A percentile compares a stretch with the other conserved stretches of the same genome.
phyloP scores from a whole-genome alignment of 2,329 filamentous ascomycete genomes.

The Fusarium ramigenum region DNA sequence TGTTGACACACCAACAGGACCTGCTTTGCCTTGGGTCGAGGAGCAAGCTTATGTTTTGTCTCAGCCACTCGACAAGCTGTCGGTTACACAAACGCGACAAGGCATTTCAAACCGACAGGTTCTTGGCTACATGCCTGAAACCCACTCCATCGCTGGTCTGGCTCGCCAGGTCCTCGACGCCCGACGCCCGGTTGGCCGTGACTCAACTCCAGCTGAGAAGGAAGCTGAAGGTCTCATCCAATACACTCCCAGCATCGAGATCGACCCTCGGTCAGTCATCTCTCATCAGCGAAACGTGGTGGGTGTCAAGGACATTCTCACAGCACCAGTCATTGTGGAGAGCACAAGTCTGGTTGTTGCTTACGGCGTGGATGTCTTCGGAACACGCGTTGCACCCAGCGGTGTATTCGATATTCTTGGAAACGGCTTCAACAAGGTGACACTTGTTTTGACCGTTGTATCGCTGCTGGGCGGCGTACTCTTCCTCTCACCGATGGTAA shows the following conservation, averaged over 20 bases:
- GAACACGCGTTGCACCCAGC: constrained; percentile 86
- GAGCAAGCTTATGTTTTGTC: constrained; percentile 85
- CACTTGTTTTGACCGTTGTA: constrained; percentile 83
- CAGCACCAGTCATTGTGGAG: constrained; percentile 83
- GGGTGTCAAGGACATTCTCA: constrained; percentile 77
- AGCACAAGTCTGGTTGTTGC: constrained; percentile 92
- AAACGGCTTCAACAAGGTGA: constrained; percentile 91
- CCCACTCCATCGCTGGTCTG: constrained; percentile 80
- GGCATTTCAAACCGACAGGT: constrained; percentile 88
- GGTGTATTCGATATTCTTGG: constrained; percentile 91
- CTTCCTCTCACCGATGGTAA: constrained; percentile 85
- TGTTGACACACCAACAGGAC: constrained; percentile 62
- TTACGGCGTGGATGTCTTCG: constrained; percentile 89
- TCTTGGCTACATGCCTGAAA: constrained; percentile 78
- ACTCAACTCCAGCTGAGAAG: constrained; percentile 79
- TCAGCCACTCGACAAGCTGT: constrained; percentile 79
- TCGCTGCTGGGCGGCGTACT: constrained; percentile 81
- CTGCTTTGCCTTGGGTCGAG: constrained; percentile 76
- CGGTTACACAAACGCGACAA: constrained; percentile 89
- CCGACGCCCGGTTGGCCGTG: constrained; percentile 84
- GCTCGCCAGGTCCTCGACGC: constrained; percentile 84
- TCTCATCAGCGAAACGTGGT: constrained; percentile 85
- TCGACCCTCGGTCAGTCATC: constrained; percentile 82
- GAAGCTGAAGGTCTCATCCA: constrained; percentile 81
- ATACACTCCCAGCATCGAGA: constrained; percentile 81